These are phyloP conservation scores for Physaria fendleri DNA, from an alignment of 345 rosid genomes.

Conservation along the genomic window DNA sequence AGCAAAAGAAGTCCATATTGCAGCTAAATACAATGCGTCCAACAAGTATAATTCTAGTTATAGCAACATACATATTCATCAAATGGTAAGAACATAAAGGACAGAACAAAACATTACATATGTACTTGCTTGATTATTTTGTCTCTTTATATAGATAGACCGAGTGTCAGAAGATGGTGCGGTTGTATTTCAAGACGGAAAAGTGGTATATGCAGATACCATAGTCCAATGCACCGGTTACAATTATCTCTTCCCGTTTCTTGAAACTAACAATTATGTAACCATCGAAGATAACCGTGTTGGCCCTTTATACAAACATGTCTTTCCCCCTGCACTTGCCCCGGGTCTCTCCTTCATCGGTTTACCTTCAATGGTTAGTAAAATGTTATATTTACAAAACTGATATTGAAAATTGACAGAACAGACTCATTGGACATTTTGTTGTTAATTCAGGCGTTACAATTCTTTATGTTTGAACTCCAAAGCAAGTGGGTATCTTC, in stretches of 20 bases:
- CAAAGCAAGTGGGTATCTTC: slow-evolving; percentile 31
- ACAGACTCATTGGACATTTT: too few species aligned
- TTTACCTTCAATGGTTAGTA: neutral
- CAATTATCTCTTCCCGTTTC: neutral
- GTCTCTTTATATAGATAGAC: neutral
- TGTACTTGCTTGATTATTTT: neutral
- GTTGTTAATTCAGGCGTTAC: neutral
- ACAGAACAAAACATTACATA: neutral
- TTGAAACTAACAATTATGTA: neutral
- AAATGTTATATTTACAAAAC: neutral
- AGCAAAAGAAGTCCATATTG: neutral
- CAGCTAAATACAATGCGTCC: neutral
- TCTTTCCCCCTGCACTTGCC: neutral
- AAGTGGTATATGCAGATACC: neutral
- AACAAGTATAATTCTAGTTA: neutral
- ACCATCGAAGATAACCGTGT: neutral
- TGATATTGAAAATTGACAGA: too few species aligned
- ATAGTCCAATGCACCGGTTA: neutral
- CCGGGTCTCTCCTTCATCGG: neutral
- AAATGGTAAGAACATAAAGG: neutral
- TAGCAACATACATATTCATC: neutral
- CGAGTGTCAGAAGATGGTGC: neutral
- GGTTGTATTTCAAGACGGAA: neutral
- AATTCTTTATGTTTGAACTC: neutral
- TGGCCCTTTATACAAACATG: neutral